phyloP scores from a whole-genome alignment of 106 monocot genomes.

The Dendrobium huoshanense region DNA sequence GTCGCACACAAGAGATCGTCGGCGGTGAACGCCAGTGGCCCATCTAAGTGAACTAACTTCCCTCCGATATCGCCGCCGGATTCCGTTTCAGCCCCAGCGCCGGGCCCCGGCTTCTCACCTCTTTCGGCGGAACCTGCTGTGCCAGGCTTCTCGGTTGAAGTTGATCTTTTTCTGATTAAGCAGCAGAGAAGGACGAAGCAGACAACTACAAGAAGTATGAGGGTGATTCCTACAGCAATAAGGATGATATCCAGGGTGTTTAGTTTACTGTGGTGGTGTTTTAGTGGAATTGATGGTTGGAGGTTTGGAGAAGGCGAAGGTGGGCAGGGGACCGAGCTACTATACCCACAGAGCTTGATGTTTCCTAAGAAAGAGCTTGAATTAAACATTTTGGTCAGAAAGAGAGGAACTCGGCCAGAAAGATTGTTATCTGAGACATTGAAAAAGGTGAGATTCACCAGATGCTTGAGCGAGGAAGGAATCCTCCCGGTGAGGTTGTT shows the following conservation, averaged over 20 bases:
- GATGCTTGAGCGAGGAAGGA: conserved; percentile 32
- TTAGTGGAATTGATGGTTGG: background rate
- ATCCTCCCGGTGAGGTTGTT: conserved; percentile 69
- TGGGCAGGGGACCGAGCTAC: conserved; percentile 30
- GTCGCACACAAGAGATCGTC: conserved; percentile 90
- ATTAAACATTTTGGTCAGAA: conserved; percentile 57
- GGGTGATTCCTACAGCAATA: conserved; percentile 28
- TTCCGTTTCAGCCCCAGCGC: conserved; percentile 7
- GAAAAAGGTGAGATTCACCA: conserved; percentile 46
- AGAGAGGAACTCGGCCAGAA: conserved; percentile 53
- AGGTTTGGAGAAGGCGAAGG: conserved; percentile 4
- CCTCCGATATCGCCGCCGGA: conserved; percentile 49
- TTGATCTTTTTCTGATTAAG: conserved; percentile 32
- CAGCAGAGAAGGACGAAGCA: conserved; percentile 52
- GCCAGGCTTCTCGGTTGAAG: conserved; percentile 16
- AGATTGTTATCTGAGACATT: conserved; percentile 80
- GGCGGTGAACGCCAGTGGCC: conserved; percentile 68
- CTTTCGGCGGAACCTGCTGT: background rate
- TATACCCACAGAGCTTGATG: conserved; percentile 67
- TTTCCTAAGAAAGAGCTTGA: conserved; percentile 67
- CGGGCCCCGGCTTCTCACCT: conserved; percentile 17
- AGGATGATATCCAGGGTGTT: conserved; percentile 57
- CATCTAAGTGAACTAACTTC: conserved; percentile 87
- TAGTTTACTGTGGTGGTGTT: conserved; percentile 15
- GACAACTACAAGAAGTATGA: conserved; percentile 44